Percentiles rank a stretch among this genome's conserved stretches.
Evolutionary conservation across 164 flowering plant species (phyloP).

Genomic region (Paratinospora sagittata): DNA sequence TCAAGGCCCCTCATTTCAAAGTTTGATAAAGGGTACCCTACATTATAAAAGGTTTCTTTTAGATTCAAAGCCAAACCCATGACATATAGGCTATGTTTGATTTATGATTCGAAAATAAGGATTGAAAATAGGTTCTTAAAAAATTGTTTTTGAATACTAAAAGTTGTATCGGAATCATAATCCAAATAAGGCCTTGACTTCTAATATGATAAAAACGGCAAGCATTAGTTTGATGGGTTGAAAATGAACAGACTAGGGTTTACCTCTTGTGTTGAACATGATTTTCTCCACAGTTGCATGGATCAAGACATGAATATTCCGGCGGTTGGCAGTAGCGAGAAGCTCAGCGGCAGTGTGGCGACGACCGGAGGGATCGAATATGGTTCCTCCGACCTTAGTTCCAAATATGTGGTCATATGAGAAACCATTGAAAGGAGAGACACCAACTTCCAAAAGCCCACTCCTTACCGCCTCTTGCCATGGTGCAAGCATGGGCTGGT

Average conservation of each 20-base stretch:
- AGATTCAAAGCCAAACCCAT: no score
- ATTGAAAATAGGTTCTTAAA: no score
- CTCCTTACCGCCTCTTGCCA: slow-evolving; percentile 78
- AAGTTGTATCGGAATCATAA: no score
- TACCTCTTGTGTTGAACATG: slow-evolving; percentile 56
- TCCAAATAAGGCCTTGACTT: no score
- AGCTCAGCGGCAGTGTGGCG: slow-evolving; percentile 90
- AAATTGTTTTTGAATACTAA: no score
- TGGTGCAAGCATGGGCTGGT: slow-evolving; percentile 40
- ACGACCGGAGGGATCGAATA: slow-evolving; percentile 59
- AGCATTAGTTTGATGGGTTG: no score
- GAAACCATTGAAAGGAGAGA: slow-evolving; percentile 82
- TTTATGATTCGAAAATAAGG: no score
- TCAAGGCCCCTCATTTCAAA: not conserved
- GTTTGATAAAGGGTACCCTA: not conserved
- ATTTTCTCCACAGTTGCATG: slow-evolving; percentile 75
- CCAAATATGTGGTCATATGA: slow-evolving; percentile 81
- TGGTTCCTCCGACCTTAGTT: slow-evolving; percentile 91
- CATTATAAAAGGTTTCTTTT: no score
- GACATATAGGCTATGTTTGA: no score
- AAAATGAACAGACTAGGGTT: not conserved
- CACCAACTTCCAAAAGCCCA: slow-evolving; percentile 66
- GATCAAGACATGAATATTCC: slow-evolving; percentile 51
- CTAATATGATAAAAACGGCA: no score
- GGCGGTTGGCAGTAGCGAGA: slow-evolving; percentile 48